phyloP scores from a whole-genome alignment of 1,284 basidiomycete species.

The Heterobasidion occidentale region DNA sequence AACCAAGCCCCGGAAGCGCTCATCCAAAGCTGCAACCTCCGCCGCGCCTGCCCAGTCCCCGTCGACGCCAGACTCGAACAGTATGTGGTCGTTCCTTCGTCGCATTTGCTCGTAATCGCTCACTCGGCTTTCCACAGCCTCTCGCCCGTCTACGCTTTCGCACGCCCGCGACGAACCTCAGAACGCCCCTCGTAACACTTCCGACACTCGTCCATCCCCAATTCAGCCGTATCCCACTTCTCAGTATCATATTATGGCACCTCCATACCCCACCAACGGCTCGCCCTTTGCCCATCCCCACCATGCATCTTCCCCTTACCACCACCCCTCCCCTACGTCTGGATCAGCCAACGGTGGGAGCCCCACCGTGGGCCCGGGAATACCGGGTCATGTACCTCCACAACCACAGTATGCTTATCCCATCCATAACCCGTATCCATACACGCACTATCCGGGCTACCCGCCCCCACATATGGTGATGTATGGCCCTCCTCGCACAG shows the following conservation, averaged over 20 bases:
- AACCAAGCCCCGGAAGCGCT: not conserved
- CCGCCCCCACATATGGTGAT: slow-evolving; percentile 58
- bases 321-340: slow-evolving; percentile 23
- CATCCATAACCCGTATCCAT: slow-evolving; percentile 42
- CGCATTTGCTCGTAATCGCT: slow-evolving; percentile 13
- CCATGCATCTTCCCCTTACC: slow-evolving; percentile 35
- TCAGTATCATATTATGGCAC: slow-evolving; percentile 51
- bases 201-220: slow-evolving; percentile 33
- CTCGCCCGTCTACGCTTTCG: slow-evolving; percentile 24
- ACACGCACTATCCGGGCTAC: slow-evolving; percentile 39
- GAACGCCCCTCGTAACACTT: slow-evolving; percentile 18
- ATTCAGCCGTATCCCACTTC: slow-evolving; percentile 44
- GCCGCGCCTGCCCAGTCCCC: slow-evolving; percentile 1
- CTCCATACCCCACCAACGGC: slow-evolving; percentile 39
- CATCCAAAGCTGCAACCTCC: not conserved
- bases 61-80: not conserved
- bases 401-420: slow-evolving; percentile 41
- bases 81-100: slow-evolving; percentile 8
- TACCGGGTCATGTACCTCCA: slow-evolving; percentile 31
- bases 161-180: slow-evolving; percentile 29
- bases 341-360: slow-evolving; percentile 34
- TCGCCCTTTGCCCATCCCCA: slow-evolving; percentile 50
- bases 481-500: slow-evolving; percentile 39
- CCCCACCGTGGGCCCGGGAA: slow-evolving; percentile 28
- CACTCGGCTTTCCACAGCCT: slow-evolving; percentile 13